Percentiles rank a stretch among this genome's conserved stretches.
Evolutionary conservation across 805 yeast species (phyloP).

Genomic region (Lipomyces starkeyi): DNA sequence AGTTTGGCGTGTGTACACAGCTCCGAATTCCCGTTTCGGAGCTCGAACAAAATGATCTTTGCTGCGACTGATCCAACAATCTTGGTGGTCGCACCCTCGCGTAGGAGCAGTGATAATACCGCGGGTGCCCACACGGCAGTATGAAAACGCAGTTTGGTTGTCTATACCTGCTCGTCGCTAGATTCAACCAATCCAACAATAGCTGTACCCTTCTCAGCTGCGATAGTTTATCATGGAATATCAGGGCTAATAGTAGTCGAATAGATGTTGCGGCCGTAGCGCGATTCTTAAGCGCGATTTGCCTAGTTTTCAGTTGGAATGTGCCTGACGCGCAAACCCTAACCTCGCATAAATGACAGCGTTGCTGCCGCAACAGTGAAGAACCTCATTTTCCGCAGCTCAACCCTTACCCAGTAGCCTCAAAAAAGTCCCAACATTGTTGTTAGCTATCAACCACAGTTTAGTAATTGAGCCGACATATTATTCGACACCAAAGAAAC

Average conservation of each 20-base stretch:
- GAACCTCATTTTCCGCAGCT: no score
- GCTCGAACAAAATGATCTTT: not conserved
- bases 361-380: no score
- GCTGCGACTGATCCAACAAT: not conserved
- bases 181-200: not conserved
- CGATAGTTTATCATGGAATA: not conserved
- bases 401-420: no score
- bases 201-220: not conserved
- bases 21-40: not conserved
- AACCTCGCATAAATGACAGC: no score
- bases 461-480: no score
- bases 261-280: no score
- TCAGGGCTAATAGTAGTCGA: not conserved
- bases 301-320: no score
- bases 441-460: no score
- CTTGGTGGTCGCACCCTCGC: not conserved
- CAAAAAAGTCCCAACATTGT: no score
- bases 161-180: not conserved
- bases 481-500: no score
- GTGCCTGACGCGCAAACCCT: no score
- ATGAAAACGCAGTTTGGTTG: constrained; percentile 7
- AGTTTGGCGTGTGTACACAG: not conserved
- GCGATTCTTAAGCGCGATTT: no score
- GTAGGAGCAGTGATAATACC: not conserved
- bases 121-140: not conserved